phyloP scores from a whole-genome alignment of 805 yeast genomes.

The Zygotorulaspora florentina region DNA sequence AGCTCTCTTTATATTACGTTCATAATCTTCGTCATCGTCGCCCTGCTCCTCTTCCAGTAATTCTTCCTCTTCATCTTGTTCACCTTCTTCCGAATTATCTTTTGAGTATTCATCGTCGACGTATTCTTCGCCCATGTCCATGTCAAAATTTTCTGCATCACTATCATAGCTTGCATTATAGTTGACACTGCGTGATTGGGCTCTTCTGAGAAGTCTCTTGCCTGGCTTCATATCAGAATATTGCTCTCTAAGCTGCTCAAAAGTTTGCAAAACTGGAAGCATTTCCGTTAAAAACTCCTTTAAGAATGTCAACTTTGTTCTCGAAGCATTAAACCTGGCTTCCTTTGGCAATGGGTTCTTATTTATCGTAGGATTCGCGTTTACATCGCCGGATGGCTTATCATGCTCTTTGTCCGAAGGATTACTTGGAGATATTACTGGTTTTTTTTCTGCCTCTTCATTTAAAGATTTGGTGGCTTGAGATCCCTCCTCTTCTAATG shows the following conservation, averaged over 20 bases:
- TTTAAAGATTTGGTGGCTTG: not conserved
- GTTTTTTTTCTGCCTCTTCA: conserved; percentile 5
- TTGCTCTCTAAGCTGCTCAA: conserved; percentile 58
- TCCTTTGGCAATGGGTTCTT: conserved; percentile 25
- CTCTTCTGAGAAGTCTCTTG: conserved; percentile 29
- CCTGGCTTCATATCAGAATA: conserved; percentile 40
- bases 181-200: conserved; percentile 23
- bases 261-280: conserved; percentile 50
- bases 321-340: conserved; percentile 22
- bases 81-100: conserved; percentile 14
- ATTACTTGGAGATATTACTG: not conserved
- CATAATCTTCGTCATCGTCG: conserved; percentile 9
- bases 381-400: conserved; percentile 1
- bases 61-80: conserved; percentile 10
- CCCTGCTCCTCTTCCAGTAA: conserved; percentile 15
- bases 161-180: conserved; percentile 17
- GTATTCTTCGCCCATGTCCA: conserved; percentile 17
- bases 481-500: conserved; percentile 1
- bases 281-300: conserved; percentile 22
- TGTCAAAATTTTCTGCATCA: conserved; percentile 15
- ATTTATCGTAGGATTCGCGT: conserved; percentile 10
- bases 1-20: conserved; percentile 13
- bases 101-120: conserved; percentile 15
- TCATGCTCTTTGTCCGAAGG: not conserved
- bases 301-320: conserved; percentile 18